phyloP scores from a whole-genome alignment of 2,329 filamentous ascomycete species.

The Fusarium sacchari region DNA sequence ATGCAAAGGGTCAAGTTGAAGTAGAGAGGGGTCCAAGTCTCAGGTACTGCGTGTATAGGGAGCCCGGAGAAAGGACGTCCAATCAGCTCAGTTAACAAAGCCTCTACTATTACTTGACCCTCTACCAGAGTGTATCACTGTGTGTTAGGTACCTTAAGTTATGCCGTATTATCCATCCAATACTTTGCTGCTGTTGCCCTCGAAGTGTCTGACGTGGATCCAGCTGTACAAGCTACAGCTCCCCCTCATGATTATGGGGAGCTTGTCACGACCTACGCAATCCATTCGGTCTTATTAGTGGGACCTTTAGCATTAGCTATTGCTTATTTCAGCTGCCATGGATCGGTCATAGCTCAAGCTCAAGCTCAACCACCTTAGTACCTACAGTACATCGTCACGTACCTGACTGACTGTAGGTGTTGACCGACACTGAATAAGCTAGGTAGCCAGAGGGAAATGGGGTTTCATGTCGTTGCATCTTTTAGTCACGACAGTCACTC shows the following conservation, averaged over 20 bases:
- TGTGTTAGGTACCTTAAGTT: not conserved
- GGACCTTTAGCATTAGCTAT: conserved; percentile 5
- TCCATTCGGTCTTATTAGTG: not conserved
- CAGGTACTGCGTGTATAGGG: not conserved
- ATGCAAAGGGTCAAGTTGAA: conserved; percentile 10
- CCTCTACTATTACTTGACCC: not conserved
- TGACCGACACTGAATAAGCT: not conserved
- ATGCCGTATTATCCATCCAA: not conserved
- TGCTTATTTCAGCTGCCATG: conserved; percentile 31
- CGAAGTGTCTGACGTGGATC: conserved; percentile 32
- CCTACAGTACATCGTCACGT: not conserved
- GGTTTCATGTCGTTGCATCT: not conserved
- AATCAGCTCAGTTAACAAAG: not conserved
- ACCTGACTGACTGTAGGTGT: not conserved
- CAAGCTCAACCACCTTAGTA: too few relatives aligned
- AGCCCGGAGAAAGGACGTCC: not conserved
- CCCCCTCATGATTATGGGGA: conserved; percentile 16
- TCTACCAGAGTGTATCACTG: not conserved
- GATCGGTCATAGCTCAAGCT: conserved; percentile 1
- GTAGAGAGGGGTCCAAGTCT: conserved; percentile 26
- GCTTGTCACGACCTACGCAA: conserved; percentile 17
- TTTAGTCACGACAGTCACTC: not conserved
- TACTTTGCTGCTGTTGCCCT: not conserved
- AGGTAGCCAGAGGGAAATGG: too few relatives aligned
- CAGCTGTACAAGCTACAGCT: not conserved